Evolutionary conservation across 2,329 filamentous ascomycete species (phyloP).

Genomic region (Fusarium humuli): DNA sequence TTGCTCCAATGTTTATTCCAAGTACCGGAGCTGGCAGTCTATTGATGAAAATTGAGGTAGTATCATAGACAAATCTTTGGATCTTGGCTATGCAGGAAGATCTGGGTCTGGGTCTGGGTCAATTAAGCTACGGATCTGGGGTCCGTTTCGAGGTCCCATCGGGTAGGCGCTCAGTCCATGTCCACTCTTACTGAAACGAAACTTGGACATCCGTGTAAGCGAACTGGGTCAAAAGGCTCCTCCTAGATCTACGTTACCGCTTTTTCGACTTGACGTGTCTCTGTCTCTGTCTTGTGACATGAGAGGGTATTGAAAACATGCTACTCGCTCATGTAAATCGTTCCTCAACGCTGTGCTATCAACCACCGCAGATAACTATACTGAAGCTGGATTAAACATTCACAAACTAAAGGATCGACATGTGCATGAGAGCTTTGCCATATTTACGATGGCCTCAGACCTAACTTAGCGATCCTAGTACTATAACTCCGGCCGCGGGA

Average conservation of each 20-base stretch:
- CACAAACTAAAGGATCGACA: not conserved
- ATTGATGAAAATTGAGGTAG: not conserved
- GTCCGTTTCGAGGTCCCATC: not conserved
- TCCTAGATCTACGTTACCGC: constrained; percentile 4
- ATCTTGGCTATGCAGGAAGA: constrained; percentile 5
- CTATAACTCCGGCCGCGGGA: constrained; percentile 19
- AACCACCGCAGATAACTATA: not conserved
- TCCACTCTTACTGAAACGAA: constrained; percentile 15
- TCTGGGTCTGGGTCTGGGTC: constrained; percentile 11
- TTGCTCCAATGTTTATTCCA: not conserved
- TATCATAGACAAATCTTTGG: not conserved
- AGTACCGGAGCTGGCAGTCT: not conserved
- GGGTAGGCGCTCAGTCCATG: not conserved
- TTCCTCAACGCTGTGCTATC: not conserved
- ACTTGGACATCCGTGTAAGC: constrained; percentile 12
- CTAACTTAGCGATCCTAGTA: constrained; percentile 35
- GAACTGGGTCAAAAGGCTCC: constrained; percentile 11
- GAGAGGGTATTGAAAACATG: not conserved
- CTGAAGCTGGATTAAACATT: not conserved
- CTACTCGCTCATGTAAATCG: not conserved
- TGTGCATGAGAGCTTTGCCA: constrained; percentile 30
- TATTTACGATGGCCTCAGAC: constrained; percentile 36
- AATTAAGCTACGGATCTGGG: not conserved
- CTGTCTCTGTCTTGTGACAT: not conserved
- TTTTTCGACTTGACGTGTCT: constrained; percentile 12